Conservation (phyloP, 306 rosid species). For the Pyrus communis region DNA sequence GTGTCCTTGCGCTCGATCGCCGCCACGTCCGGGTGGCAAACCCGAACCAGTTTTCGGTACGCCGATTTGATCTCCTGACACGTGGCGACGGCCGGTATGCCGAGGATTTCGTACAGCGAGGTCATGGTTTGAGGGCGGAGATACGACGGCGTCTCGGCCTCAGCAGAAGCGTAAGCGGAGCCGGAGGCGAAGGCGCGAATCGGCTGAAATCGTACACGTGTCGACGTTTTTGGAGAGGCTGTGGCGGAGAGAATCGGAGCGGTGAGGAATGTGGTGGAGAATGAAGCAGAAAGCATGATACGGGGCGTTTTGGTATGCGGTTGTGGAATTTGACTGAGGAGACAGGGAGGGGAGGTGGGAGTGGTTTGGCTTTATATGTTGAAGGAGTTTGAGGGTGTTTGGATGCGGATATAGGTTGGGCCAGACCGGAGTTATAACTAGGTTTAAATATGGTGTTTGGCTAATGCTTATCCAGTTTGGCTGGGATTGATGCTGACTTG, state of each 20-base stretch:
- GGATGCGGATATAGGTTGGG: neutral
- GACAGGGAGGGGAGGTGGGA: neutral
- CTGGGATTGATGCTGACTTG: neutral
- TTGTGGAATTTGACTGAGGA: neutral
- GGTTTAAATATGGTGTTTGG: slow-evolving; percentile 3
- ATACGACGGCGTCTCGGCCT: slow-evolving; percentile 25
- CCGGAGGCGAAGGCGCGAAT: slow-evolving; percentile 26
- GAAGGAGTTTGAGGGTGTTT: neutral
- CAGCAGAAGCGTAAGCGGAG: slow-evolving; percentile 24
- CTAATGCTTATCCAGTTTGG: neutral
- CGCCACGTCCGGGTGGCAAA: slow-evolving; percentile 85
- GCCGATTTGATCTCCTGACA: slow-evolving; percentile 74
- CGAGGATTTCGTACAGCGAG: slow-evolving; percentile 71
- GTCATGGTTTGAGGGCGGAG: slow-evolving; percentile 6
- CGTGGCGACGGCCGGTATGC: slow-evolving; percentile 61
- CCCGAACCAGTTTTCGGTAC: slow-evolving; percentile 68
- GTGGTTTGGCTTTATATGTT: neutral
- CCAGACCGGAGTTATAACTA: neutral
- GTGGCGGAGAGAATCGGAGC: neutral
- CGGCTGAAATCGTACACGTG: slow-evolving; percentile 22
- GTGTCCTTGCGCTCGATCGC: slow-evolving; percentile 45
- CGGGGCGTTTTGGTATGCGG: neutral
- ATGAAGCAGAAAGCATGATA: slow-evolving; percentile 21
- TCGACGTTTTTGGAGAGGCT: neutral
- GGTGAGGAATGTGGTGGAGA: neutral